Conservation (phyloP, 768 basidiomycete species). For the Cystofilobasidium bisporidii region DNA sequence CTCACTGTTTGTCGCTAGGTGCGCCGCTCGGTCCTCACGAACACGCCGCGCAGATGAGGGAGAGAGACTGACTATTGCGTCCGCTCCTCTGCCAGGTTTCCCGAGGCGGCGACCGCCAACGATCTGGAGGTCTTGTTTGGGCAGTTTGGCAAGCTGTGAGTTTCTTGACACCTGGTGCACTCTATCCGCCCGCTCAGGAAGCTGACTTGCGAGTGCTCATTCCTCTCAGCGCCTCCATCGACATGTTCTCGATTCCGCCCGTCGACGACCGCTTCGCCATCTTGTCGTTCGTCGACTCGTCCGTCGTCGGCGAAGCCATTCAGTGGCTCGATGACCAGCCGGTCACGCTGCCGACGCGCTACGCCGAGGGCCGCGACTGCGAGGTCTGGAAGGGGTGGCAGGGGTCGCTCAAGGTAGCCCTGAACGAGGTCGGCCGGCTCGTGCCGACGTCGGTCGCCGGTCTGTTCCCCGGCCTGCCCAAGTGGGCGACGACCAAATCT, state of each 20-base stretch:
- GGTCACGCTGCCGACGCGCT: constrained; percentile 33
- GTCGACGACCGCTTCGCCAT: constrained; percentile 36
- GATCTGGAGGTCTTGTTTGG: constrained; percentile 39
- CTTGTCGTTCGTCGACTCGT: constrained; percentile 32
- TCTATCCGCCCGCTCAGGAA: background rate
- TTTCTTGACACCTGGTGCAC: too few species aligned
- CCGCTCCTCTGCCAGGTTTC: constrained; percentile 31
- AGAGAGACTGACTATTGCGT: background rate
- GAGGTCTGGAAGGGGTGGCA: constrained; percentile 36
- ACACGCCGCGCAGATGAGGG: constrained; percentile 3
- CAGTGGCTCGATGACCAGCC: constrained; percentile 33
- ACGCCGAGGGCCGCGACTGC: constrained; percentile 34
- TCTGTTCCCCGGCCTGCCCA: constrained; percentile 11
- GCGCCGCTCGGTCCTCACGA: constrained; percentile 8
- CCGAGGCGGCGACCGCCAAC: constrained; percentile 34
- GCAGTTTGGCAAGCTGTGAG: constrained; percentile 38
- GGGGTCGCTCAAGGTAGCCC: constrained; percentile 34
- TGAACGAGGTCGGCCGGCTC: constrained; percentile 33
- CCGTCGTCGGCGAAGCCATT: constrained; percentile 32
- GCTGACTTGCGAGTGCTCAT: background rate
- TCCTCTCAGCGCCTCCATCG: constrained; percentile 34
- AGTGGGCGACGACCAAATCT: constrained; percentile 4
- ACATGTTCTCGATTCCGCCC: constrained; percentile 38
- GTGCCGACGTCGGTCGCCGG: constrained; percentile 31
- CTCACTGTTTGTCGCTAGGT: constrained; percentile 37